Base-by-base conservation (phyloP, 805 yeast species). In the Saccharomycodes ludwigii region DNA sequence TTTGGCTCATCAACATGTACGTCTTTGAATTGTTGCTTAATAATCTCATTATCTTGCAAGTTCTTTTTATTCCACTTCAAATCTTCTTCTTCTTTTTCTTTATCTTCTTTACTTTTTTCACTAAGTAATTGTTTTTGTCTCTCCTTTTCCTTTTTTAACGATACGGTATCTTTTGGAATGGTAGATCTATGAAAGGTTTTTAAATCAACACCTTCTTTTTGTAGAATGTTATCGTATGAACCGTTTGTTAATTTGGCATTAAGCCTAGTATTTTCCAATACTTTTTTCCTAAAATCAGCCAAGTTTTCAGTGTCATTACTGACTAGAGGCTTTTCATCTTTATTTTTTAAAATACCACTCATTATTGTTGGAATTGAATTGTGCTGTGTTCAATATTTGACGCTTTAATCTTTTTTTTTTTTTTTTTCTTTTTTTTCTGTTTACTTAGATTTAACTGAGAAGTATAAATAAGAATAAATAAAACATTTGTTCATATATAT, bases 11-110 rank as follows among this genome's bases (percentile, higher is more conserved):
- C 94, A 27, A 86, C 83, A 35, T 51, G 54, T 27, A 62, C 52
- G 35, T 62, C 63, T 30, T 58, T 62, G 26, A 50, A 52, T 43
- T 78, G 82, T 50, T 72, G 80, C 48, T 85, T 94, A 3, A 82
- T 68, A n/a, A 69, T 52, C 31, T 67, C 68, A 35, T 65, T 65
- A 31, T 68, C 70, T 31, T 66, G 70, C 33, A 86, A 54, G 46
- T 86, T 86, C 39, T 75, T 62, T 42, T 81, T 86, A 50, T 86
- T 93, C 95, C 95, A 86, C 48, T 75, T 68, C 42, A 84, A 63
- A 41, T 70, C 77, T 19, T 61, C 68, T 15, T 45, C 55, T 11
- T 40, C 52, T 20, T 46, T 58, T 11, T 40, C 35, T 7, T 37
- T 43, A 15, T 34, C 34, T 20, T 43, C 41, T 4, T 28, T 24